These are phyloP conservation scores for Dactylellina cionopaga DNA, from an alignment of 2,329 filamentous ascomycete genomes.

Conservation along the genomic window DNA sequence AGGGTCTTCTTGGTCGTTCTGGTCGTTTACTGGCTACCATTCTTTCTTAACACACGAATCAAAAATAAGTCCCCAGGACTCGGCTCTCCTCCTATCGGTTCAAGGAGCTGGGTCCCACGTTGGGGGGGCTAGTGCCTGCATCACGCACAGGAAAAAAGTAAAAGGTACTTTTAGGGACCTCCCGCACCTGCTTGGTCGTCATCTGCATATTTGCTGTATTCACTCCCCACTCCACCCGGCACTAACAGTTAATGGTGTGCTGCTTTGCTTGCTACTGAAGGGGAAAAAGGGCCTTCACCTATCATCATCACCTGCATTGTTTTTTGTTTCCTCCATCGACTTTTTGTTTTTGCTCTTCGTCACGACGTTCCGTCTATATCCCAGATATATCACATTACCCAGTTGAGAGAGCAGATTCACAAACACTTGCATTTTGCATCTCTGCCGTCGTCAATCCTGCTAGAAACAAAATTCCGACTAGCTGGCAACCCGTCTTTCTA, in stretches of 20 bases:
- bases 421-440: slow-evolving; percentile 49
- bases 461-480: slow-evolving; percentile 30
- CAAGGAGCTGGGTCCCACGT: slow-evolving; percentile 49
- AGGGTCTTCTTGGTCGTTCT: slow-evolving; percentile 36
- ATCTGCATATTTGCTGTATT: slow-evolving; percentile 49
- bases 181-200: slow-evolving; percentile 50
- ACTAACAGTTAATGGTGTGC: slow-evolving; percentile 40
- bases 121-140: slow-evolving; percentile 47
- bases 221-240: slow-evolving; percentile 46
- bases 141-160: slow-evolving; percentile 48
- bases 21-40: slow-evolving; percentile 50
- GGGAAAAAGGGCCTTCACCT: slow-evolving; percentile 35
- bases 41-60: slow-evolving; percentile 45
- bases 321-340: slow-evolving; percentile 12
- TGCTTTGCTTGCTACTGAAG: no score
- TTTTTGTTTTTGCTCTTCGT: slow-evolving; percentile 38
- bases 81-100: slow-evolving; percentile 53
- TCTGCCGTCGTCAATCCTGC: slow-evolving; percentile 48
- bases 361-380: slow-evolving; percentile 41
- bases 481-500: background rate
- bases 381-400: slow-evolving; percentile 24
- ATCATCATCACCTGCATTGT: slow-evolving; percentile 48
- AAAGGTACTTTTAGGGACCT: slow-evolving; percentile 52
- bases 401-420: slow-evolving; percentile 31
- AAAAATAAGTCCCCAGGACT: slow-evolving; percentile 51